Base-by-base conservation (phyloP, 768 basidiomycete genomes). In the Dictyophora rubrovolvata region DNA sequence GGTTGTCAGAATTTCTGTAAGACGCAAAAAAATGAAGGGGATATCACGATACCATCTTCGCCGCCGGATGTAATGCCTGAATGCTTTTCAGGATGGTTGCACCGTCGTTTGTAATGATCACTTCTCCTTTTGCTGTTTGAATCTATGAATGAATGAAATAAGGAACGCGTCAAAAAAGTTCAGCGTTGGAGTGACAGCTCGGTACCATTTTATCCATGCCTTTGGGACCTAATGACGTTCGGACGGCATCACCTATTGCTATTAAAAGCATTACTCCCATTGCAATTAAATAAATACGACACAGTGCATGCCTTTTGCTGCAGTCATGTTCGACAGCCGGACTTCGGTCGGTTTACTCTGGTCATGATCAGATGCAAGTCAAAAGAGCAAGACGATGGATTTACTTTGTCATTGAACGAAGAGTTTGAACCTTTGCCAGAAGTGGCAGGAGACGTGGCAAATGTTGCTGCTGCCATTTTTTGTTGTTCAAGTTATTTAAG, bases 181-280 rank as follows among this genome's bases (percentile, higher is more conserved):
- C 36, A 28, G 28, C 4, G 28, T 28, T 28, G 28, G 28, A 28
- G 28, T n/a, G 22, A 34, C 42, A 53, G 42, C 47, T 34, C 46
- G 33, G 28, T 18, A 89, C 95, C 95, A 98, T 98, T 79, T 98
- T 98, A 76, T 98, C 95, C 95, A 99, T 99, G 62, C 95, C 95
- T 71, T 89, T 85, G 51, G 95, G 95, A 14, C 95, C 95, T 65
- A 99, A 74, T 48, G 94, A 97, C 49, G 95, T 98, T 66, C 95
- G 80, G 48, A 99, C 94, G 55, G 93, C 95, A 78, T 96, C 94
- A 66, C 93, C 93, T 68, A 99, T 96, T 28, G 95, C 94, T 96
- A 64, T 18, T 60, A 28, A 61, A 64, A 33, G 60, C 22, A 58
- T 58, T 11, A 65, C 63, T 46, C 14, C 2, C 18, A 22, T 21